These are phyloP conservation scores for Vanrija pseudolonga DNA, from an alignment of 1,284 basidiomycete species.

Conservation along the genomic window DNA sequence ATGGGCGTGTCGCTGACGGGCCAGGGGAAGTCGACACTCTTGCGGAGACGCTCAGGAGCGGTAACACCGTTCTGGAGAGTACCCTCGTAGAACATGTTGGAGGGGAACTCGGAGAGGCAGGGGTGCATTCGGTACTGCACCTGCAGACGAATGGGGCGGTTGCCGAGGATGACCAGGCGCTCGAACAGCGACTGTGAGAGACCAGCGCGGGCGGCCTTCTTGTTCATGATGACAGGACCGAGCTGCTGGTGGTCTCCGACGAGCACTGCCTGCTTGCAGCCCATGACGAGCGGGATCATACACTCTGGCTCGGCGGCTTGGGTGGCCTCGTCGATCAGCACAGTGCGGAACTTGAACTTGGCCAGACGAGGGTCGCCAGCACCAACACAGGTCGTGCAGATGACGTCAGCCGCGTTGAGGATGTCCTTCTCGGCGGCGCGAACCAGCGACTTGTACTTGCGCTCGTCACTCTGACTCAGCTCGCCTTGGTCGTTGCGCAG, in stretches of 20 bases:
- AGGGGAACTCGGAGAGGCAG: conserved; percentile 97
- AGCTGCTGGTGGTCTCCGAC: conserved; percentile 98
- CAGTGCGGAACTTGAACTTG: conserved; percentile 97
- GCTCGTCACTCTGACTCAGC: conserved; percentile 90
- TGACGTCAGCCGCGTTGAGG: conserved; percentile 88
- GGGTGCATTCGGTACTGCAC: conserved; percentile 99
- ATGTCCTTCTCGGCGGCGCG: conserved; percentile 97
- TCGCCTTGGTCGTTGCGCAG: conserved; percentile 97
- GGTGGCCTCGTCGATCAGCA: conserved; percentile 97
- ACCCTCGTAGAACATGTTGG: conserved; percentile 99
- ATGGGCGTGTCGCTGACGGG: conserved; percentile 96
- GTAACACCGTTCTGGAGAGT: conserved; percentile 99
- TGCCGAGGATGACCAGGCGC: conserved; percentile 88
- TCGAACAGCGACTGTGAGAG: conserved; percentile 97
- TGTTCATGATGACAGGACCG: conserved; percentile 99
- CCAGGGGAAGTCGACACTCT: conserved; percentile 99
- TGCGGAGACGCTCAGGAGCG: conserved; percentile 91
- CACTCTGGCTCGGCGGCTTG: conserved; percentile 98
- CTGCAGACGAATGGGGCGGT: conserved; percentile 94
- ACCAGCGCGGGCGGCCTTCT: conserved; percentile 96
- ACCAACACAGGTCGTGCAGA: conserved; percentile 98
- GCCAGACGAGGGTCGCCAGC: conserved; percentile 91
- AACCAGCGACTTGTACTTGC: conserved; percentile 95
- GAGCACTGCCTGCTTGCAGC: conserved; percentile 97
- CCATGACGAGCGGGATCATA: conserved; percentile 97